These are phyloP conservation scores for Lichina pygmaea DNA, from an alignment of 495 filamentous ascomycete genomes.

Conservation along the genomic window DNA sequence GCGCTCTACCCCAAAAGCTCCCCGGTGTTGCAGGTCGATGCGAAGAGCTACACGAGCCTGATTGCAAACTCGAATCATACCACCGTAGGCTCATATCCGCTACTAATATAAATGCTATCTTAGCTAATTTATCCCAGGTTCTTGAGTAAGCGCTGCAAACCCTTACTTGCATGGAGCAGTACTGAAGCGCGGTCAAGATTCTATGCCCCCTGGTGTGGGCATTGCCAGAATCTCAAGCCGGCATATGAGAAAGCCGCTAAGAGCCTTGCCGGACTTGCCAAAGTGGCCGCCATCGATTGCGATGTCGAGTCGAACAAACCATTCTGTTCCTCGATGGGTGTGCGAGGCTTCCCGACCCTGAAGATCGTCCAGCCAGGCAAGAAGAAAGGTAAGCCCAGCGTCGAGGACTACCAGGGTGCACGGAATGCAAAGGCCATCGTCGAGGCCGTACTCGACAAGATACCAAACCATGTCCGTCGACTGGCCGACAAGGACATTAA, in stretches of 20 bases:
- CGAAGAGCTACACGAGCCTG: slow-evolving; percentile 57
- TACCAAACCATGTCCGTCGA: slow-evolving; percentile 73
- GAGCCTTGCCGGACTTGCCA: slow-evolving; percentile 65
- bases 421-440: slow-evolving; percentile 67
- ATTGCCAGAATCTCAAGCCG: slow-evolving; percentile 86
- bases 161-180: background rate
- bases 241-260: slow-evolving; percentile 86
- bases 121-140: slow-evolving; percentile 19
- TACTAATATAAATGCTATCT: background rate
- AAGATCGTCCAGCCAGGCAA: slow-evolving; percentile 80
- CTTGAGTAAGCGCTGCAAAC: slow-evolving; percentile 27
- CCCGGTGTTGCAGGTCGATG: slow-evolving; percentile 62
- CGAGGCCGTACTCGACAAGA: slow-evolving; percentile 58
- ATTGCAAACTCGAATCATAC: slow-evolving; percentile 78
- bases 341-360: slow-evolving; percentile 87
- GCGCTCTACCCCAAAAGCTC: slow-evolving; percentile 69
- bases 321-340: slow-evolving; percentile 66
- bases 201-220: slow-evolving; percentile 89
- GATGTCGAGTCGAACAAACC: slow-evolving; percentile 84
- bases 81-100: slow-evolving; percentile 31
- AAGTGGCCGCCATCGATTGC: slow-evolving; percentile 86
- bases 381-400: slow-evolving; percentile 51
- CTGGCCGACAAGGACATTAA: slow-evolving; percentile 58
- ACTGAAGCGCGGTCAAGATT: slow-evolving; percentile 28
- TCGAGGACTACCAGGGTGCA: slow-evolving; percentile 80